Percentiles rank a stretch among this genome's conserved stretches.
Conservation (phyloP, 306 rosid species). For the Crotalaria pallida region DNA sequence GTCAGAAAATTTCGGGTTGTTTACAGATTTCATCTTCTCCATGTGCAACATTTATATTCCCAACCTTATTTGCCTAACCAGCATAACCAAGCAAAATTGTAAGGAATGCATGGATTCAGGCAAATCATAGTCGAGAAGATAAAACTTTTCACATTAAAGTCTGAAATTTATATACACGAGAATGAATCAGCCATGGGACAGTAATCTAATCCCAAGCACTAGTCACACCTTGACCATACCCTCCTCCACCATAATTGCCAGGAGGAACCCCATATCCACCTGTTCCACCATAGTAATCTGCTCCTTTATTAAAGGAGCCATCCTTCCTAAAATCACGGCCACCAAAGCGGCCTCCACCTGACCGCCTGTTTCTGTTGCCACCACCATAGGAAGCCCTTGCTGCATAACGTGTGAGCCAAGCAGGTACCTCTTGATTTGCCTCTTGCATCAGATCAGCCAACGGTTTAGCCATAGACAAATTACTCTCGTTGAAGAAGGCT, state of each 20-base stretch:
- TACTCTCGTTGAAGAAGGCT: constrained; percentile 69
- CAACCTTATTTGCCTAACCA: constrained; percentile 25
- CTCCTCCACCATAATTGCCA: constrained; percentile 49
- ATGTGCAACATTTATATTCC: constrained; percentile 17
- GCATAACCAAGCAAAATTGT: constrained; percentile 12
- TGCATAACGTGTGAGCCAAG: constrained; percentile 71
- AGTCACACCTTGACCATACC: constrained; percentile 46
- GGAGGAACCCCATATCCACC: constrained; percentile 51
- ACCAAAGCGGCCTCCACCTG: constrained; percentile 65
- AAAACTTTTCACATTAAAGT: constrained; percentile 22
- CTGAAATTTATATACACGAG: constrained; percentile 42
- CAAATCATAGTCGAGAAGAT: constrained; percentile 28
- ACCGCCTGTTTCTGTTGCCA: constrained; percentile 48
- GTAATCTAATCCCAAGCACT: constrained; percentile 84
- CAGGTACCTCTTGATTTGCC: constrained; percentile 79
- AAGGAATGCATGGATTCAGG: constrained; percentile 20
- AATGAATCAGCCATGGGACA: constrained; percentile 18
- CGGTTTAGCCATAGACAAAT: constrained; percentile 54
- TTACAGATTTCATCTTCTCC: constrained; percentile 20
- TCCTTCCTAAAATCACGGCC: constrained; percentile 74
- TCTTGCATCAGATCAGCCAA: constrained; percentile 79
- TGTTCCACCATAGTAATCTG: constrained; percentile 52
- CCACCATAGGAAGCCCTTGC: constrained; percentile 44
- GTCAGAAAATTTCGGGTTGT: constrained; percentile 16
- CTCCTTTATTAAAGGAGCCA: constrained; percentile 35